phyloP scores from a whole-genome alignment of 495 filamentous ascomycete genomes.

The Glarea lozoyensis region DNA sequence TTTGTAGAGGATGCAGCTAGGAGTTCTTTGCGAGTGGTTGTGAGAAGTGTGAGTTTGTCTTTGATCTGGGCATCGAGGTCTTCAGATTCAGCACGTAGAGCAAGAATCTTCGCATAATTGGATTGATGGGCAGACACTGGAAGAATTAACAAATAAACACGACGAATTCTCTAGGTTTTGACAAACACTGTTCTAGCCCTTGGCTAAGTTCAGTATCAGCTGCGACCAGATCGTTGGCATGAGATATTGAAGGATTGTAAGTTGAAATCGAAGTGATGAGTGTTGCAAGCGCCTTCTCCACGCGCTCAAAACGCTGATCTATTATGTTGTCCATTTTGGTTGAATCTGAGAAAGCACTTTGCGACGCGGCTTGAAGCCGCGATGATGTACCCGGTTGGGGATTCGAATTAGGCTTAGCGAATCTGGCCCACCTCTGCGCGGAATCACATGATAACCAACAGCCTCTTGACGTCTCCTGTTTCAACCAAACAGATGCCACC shows the following conservation, averaged over 20 bases:
- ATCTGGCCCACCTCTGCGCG: too few species aligned
- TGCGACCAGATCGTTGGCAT: slow-evolving; percentile 54
- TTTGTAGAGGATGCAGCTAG: slow-evolving; percentile 44
- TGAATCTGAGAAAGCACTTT: too few species aligned
- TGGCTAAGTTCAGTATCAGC: slow-evolving; percentile 56
- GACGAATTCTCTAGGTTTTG: not conserved
- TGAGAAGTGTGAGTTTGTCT: slow-evolving; percentile 47
- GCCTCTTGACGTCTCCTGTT: too few species aligned
- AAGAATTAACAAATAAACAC: not conserved
- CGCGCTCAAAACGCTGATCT: slow-evolving; percentile 51
- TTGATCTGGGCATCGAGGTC: slow-evolving; percentile 54
- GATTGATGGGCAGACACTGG: slow-evolving; percentile 59
- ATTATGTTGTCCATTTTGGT: slow-evolving; percentile 49
- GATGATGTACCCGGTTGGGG: too few species aligned
- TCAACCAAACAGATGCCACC: too few species aligned
- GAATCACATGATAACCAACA: not conserved
- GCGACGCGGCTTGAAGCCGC: not conserved
- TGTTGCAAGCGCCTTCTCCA: slow-evolving; percentile 55
- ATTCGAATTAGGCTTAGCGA: too few species aligned
- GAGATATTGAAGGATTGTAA: slow-evolving; percentile 60
- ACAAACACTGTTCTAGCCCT: slow-evolving; percentile 48
- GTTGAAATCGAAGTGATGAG: slow-evolving; percentile 69
- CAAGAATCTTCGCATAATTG: slow-evolving; percentile 53
- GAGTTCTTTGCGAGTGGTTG: slow-evolving; percentile 58
- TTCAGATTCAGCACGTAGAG: slow-evolving; percentile 50